phyloP scores from a whole-genome alignment of 257 asterid genomes.

The Solanum clarkiae region DNA sequence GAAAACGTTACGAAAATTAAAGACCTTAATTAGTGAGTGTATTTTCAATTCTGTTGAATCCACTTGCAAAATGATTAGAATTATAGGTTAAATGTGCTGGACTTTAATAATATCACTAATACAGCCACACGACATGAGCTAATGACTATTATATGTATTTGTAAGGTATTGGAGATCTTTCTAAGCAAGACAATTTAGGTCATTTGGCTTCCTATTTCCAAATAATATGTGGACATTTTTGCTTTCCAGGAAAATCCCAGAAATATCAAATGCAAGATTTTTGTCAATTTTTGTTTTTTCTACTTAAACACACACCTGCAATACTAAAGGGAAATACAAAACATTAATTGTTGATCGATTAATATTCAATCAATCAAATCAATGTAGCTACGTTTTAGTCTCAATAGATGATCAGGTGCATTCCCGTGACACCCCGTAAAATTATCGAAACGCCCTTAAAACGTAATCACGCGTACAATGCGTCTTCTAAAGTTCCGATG shows the following conservation, averaged over 20 bases:
- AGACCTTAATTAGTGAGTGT: not conserved
- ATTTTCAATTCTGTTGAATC: not conserved
- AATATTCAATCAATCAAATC: not conserved
- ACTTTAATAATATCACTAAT: not conserved
- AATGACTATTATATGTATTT: not conserved
- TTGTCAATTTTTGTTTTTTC: not conserved
- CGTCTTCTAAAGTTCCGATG: no score
- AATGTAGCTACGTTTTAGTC: not conserved
- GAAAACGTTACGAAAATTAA: not conserved
- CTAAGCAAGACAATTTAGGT: not conserved
- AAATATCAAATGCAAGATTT: not conserved
- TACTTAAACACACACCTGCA: not conserved
- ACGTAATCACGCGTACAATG: rapidly evolving
- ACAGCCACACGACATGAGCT: not conserved
- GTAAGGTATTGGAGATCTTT: not conserved
- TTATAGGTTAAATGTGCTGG: not conserved
- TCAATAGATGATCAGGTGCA: not conserved
- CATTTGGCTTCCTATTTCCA: not conserved
- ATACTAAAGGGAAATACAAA: not conserved
- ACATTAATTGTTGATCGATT: not conserved
- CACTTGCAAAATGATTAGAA: not conserved
- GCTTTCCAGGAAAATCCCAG: not conserved
- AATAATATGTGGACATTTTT: not conserved
- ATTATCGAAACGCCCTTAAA: no score
- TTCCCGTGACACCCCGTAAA: no score